Evolutionary conservation across 2,329 filamentous ascomycete genomes (phyloP).

Genomic region (Penicillium olsonii): DNA sequence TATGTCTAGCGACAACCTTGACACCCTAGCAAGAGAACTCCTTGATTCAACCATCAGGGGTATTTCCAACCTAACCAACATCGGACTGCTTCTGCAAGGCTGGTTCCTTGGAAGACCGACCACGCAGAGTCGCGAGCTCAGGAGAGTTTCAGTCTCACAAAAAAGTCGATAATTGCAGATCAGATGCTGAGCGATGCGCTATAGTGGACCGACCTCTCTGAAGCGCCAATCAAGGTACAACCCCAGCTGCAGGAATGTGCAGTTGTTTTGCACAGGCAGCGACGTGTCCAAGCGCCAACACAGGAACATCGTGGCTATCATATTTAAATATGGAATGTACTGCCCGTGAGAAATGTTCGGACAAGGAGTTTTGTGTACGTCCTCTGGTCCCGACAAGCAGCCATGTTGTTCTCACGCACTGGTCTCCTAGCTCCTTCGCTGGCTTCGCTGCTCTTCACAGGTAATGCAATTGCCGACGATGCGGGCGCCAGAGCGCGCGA

Average conservation of each 20-base stretch:
- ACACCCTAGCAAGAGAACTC: not conserved
- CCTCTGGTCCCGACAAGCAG: not conserved
- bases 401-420: constrained; percentile 16
- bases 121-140: not conserved
- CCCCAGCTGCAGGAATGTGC: constrained; percentile 15
- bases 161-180: constrained; percentile 21
- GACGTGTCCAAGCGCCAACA: constrained; percentile 11
- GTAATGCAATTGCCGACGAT: constrained; percentile 14
- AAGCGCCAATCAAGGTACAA: constrained; percentile 20
- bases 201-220: constrained; percentile 14
- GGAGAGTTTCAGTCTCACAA: constrained; percentile 2
- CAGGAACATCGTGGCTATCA: constrained; percentile 1
- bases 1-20: not conserved
- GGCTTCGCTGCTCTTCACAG: constrained; percentile 9
- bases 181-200: constrained; percentile 12
- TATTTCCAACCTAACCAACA: constrained; percentile 2
- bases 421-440: constrained; percentile 11
- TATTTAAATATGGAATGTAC: constrained; percentile 16
- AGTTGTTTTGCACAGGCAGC: constrained; percentile 10
- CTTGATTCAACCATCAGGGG: not conserved
- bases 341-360: not conserved
- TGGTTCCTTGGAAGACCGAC: constrained; percentile 8
- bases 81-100: constrained; percentile 10
- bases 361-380: not conserved
- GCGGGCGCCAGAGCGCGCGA: constrained; percentile 14